Evolutionary conservation across 75 land plant genomes (phyloP).

Genomic region (Sequoia sempervirens): DNA sequence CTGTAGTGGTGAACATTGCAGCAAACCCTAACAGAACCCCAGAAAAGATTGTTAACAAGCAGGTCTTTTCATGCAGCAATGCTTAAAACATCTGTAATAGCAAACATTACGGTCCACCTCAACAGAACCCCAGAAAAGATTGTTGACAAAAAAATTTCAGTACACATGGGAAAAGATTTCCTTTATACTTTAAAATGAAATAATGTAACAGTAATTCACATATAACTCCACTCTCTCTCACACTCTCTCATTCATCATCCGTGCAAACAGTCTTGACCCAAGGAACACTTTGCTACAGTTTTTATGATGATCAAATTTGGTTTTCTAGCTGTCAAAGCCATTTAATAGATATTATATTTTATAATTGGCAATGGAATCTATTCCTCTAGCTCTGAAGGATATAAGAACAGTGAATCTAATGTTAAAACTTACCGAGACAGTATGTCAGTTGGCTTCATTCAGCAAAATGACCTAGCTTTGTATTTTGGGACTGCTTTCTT

Average conservation of each 20-base stretch:
- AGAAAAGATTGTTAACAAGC: conserved; percentile 52
- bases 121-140: conserved; percentile 56
- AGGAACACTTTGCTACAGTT: background rate
- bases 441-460: background rate
- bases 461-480: background rate
- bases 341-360: background rate
- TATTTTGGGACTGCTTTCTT: background rate
- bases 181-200: background rate
- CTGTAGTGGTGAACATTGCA: conserved; percentile 59
- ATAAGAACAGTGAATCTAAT: background rate
- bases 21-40: conserved; percentile 52
- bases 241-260: background rate
- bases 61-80: conserved; percentile 64
- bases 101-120: conserved; percentile 39
- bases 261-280: background rate
- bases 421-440: background rate
- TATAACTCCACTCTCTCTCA: background rate
- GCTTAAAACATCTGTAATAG: conserved; percentile 54
- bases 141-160: background rate
- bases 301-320: background rate
- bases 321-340: background rate
- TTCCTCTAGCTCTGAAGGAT: background rate
- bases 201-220: background rate
- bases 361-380: background rate
- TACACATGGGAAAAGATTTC: background rate